phyloP scores from a whole-genome alignment of 768 basidiomycete genomes.

The Amanita pallidorosea region DNA sequence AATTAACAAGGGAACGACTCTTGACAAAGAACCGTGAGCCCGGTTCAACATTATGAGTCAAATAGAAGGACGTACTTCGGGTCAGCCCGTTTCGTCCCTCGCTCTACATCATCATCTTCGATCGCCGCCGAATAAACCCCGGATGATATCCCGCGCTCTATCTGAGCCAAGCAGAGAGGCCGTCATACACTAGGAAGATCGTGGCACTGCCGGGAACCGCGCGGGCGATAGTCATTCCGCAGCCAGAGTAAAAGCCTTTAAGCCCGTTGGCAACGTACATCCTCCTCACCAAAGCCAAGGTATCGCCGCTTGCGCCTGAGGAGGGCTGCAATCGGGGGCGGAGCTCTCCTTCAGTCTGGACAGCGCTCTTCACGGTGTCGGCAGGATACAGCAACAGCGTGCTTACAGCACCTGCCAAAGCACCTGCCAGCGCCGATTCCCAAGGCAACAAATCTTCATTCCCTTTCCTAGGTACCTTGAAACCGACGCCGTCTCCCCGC shows the following conservation, averaged over 20 bases:
- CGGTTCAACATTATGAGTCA: not conserved
- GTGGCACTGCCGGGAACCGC: constrained; percentile 85
- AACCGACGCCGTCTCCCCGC: constrained; percentile 8
- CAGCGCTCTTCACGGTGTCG: constrained; percentile 88
- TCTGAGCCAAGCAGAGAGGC: constrained; percentile 37
- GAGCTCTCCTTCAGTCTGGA: constrained; percentile 90
- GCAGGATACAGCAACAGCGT: constrained; percentile 91
- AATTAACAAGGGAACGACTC: not conserved
- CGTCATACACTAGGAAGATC: constrained; percentile 90
- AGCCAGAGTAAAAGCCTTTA: constrained; percentile 83
- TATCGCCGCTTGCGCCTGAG: constrained; percentile 7
- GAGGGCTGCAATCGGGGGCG: constrained; percentile 32
- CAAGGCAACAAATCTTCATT: constrained; percentile 40
- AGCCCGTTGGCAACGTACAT: constrained; percentile 73
- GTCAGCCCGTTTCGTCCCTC: not conserved
- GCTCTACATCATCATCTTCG: not conserved
- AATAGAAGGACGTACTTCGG: not conserved
- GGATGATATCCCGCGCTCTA: constrained; percentile 11
- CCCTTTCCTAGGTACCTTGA: constrained; percentile 18
- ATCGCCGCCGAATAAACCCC: not conserved
- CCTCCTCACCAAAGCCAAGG: constrained; percentile 47
- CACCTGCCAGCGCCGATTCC: constrained; percentile 84
- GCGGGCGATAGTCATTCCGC: constrained; percentile 80
- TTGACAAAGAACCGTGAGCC: not conserved
- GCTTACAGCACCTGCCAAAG: constrained; percentile 76